Evolutionary conservation across 441 rosid genomes (phyloP), one percentile per base, ranked within the genome.

Genomic region (Croton laevigatus): DNA sequence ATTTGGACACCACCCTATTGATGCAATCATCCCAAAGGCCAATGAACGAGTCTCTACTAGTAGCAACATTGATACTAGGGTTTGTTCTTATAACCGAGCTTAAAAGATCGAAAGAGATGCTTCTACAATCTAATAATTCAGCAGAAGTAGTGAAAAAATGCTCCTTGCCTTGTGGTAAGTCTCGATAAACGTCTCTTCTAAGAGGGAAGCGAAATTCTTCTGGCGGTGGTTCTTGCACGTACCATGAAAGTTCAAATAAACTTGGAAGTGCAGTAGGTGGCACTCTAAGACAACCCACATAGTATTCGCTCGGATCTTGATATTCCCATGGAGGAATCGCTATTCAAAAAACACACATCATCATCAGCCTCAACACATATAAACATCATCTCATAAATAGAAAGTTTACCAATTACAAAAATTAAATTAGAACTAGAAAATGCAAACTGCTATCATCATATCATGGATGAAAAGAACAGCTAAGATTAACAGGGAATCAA

Each of bases 1-100:
- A 89, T 80, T 89, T 90, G 48, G 94, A 87, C 16, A 94, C 85
- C 11, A 88, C 75, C 75, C 97, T 69, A 73, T 88, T 91, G 71
- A 94, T 77, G 81, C 93, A 90, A 77, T 92, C 94, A 42, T 94
- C 96, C 97, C 97, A 94, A n/a, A 94, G 71, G 27, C 96, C 91
- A 53, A 90, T 86, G 55, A 80, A 83, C 10, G 99, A 94, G 82
- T 94, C 99, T 66, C 93, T 78, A 68, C 85, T 79, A 0, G 96
- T 65, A 53, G 84, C 73, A 11, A 71, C 74, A 62, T 69, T 75
- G 23, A 77, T 72, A 48, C 77, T 77, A 74, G 91, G 87, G 84
- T 85, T 83, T 48, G 74, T 32, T 6, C 93, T 81, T 53, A 92
- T 76, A 68, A 94, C 62, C 10, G 97, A 80, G 78, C 93, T 74